These are phyloP conservation scores for Sporisorium iseilematis-ciliati DNA, from an alignment of 1,284 basidiomycete species.

Conservation along the genomic window DNA sequence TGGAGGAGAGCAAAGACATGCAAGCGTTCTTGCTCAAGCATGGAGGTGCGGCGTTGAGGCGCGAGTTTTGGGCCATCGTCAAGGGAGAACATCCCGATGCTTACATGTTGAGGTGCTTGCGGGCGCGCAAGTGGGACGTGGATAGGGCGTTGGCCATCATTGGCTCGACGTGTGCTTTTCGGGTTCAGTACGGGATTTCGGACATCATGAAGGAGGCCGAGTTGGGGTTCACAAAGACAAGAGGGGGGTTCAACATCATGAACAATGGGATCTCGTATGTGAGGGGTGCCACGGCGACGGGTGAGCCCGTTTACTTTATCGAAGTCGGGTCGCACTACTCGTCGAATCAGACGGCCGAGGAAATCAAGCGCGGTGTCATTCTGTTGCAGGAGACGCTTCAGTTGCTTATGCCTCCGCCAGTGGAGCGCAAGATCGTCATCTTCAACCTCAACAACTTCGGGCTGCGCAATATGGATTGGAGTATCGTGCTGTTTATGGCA, in stretches of 20 bases:
- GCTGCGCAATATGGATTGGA: constrained; percentile 66
- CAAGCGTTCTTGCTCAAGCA: constrained; percentile 56
- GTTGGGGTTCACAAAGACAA: constrained; percentile 48
- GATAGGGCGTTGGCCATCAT: constrained; percentile 60
- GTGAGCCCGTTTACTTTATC: constrained; percentile 64
- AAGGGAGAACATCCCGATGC: constrained; percentile 66
- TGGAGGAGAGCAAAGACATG: constrained; percentile 66
- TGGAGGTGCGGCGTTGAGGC: constrained; percentile 56
- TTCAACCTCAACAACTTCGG: constrained; percentile 67
- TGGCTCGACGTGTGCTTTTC: constrained; percentile 55
- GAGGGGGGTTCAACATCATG: constrained; percentile 62
- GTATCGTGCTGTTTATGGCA: constrained; percentile 65
- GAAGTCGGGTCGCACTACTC: constrained; percentile 64
- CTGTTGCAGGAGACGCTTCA: constrained; percentile 54
- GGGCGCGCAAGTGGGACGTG: constrained; percentile 69
- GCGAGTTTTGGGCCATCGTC: constrained; percentile 65
- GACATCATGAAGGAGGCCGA: constrained; percentile 55
- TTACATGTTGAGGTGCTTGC: constrained; percentile 69
- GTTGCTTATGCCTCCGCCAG: constrained; percentile 63
- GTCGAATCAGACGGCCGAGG: constrained; percentile 62
- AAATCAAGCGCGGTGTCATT: constrained; percentile 62
- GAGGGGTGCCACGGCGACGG: constrained; percentile 50
- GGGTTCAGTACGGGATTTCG: constrained; percentile 54
- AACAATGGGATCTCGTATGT: constrained; percentile 62
- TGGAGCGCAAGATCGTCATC: constrained; percentile 63